A percentile compares a stretch with the other conserved stretches of the same genome.
phyloP scores from a whole-genome alignment of 1,284 basidiomycete genomes.

The Heterobasidion irregulare region DNA sequence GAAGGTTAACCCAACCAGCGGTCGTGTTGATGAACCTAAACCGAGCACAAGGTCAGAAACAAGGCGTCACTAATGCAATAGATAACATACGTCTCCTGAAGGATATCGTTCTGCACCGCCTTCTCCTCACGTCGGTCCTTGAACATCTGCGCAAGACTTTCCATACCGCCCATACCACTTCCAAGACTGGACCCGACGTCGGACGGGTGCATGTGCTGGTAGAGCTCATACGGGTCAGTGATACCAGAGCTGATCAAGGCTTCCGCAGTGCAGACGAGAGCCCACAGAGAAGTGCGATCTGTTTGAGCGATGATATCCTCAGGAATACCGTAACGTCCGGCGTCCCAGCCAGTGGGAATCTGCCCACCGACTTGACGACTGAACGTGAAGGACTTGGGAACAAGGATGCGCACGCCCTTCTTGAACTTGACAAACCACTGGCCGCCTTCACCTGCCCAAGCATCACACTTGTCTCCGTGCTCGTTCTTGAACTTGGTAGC shows the following conservation, averaged over 20 bases:
- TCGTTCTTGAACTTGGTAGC: constrained; percentile 95
- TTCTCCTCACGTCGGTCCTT: constrained; percentile 96
- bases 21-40: constrained; percentile 92
- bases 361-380: constrained; percentile 93
- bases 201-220: constrained; percentile 94
- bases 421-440: constrained; percentile 99
- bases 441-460: constrained; percentile 84
- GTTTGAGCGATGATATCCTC: constrained; percentile 93
- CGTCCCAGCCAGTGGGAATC: constrained; percentile 95
- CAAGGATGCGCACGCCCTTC: constrained; percentile 90
- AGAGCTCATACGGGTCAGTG: constrained; percentile 95
- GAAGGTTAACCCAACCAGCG: constrained; percentile 95
- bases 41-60: constrained; percentile 3
- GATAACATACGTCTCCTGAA: constrained; percentile 86
- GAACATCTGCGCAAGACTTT: constrained; percentile 92
- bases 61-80: constrained; percentile 3
- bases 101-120: constrained; percentile 95
- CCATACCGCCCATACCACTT: constrained; percentile 96
- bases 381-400: constrained; percentile 95
- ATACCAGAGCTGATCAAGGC: constrained; percentile 96
- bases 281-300: constrained; percentile 94
- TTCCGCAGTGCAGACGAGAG: constrained; percentile 91
- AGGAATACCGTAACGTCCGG: constrained; percentile 95
- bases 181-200: constrained; percentile 91
- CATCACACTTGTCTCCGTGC: constrained; percentile 94